Evolutionary conservation across 2,329 filamentous ascomycete species (phyloP).

Genomic region (Cordyceps cicadae): DNA sequence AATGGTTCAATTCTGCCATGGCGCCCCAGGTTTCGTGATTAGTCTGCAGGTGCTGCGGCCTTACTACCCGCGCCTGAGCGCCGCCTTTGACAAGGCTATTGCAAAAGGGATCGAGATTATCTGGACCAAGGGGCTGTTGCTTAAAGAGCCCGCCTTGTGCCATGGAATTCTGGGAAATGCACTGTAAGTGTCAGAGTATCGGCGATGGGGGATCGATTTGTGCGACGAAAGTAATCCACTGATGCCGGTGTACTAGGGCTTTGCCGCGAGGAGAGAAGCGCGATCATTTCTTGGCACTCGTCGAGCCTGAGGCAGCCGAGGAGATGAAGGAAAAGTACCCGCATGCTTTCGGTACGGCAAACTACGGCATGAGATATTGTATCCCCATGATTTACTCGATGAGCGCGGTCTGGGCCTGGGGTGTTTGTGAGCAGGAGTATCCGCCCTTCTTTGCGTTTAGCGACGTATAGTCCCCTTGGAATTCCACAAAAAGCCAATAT

Average conservation of each 20-base stretch:
- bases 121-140: conserved; percentile 50
- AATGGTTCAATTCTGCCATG: conserved; percentile 60
- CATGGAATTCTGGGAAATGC: conserved; percentile 60
- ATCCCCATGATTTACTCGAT: conserved; percentile 28
- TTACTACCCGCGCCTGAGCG: conserved; percentile 46
- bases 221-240: neutral
- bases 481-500: neutral
- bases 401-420: conserved; percentile 32
- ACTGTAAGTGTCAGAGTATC: conserved; percentile 37
- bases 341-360: conserved; percentile 28
- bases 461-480: conserved; percentile 22
- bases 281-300: conserved; percentile 50
- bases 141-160: conserved; percentile 57
- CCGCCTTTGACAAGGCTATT: conserved; percentile 45
- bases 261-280: conserved; percentile 15
- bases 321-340: conserved; percentile 27
- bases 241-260: conserved; percentile 18
- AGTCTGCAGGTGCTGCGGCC: conserved; percentile 48
- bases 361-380: conserved; percentile 25
- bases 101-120: conserved; percentile 42
- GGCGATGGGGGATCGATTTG: neutral
- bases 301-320: conserved; percentile 47
- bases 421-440: conserved; percentile 24
- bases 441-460: conserved; percentile 30
- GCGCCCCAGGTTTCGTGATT: conserved; percentile 53